Evolutionary conservation across 2,329 filamentous ascomycete genomes (phyloP).

Genomic region (Neocatenulostroma microsporum): DNA sequence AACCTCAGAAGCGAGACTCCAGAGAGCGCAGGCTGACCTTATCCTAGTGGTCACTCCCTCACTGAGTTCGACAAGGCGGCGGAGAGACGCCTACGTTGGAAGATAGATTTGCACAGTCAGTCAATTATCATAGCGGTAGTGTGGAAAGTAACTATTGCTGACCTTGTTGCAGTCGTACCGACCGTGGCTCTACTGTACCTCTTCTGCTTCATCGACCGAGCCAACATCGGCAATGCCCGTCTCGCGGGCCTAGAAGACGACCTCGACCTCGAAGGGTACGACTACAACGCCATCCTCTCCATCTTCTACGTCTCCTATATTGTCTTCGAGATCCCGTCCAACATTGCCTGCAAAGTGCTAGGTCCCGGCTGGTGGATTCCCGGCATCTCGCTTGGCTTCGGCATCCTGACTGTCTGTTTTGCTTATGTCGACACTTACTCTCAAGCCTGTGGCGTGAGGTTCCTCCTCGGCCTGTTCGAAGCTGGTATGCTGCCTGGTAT

Average conservation of each 20-base stretch:
- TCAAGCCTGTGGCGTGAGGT: constrained; percentile 53
- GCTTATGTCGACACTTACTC: constrained; percentile 54
- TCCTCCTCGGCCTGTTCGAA: constrained; percentile 60
- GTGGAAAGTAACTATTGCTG: not conserved
- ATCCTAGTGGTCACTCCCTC: constrained; percentile 42
- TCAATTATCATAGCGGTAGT: not conserved
- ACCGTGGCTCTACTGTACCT: constrained; percentile 60
- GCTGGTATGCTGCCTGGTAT: constrained; percentile 68
- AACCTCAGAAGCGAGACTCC: too few species aligned
- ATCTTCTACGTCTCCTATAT: constrained; percentile 69
- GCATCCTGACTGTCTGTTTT: constrained; percentile 53
- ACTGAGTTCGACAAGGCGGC: constrained; percentile 50
- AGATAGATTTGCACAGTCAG: constrained; percentile 50
- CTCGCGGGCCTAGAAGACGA: constrained; percentile 24
- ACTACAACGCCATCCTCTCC: constrained; percentile 60
- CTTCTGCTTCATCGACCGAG: constrained; percentile 68
- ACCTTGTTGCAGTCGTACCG: constrained; percentile 44
- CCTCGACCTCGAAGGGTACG: not conserved
- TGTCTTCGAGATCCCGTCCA: constrained; percentile 62
- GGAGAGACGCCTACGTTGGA: constrained; percentile 52
- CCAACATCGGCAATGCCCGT: constrained; percentile 49
- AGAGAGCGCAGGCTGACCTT: too few species aligned
- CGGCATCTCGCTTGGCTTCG: constrained; percentile 54
- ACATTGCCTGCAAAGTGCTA: constrained; percentile 61
- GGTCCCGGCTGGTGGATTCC: constrained; percentile 68